Conservation (phyloP, 371 early-diverging fungal species). For the Dinochytrium kinnereticum region DNA sequence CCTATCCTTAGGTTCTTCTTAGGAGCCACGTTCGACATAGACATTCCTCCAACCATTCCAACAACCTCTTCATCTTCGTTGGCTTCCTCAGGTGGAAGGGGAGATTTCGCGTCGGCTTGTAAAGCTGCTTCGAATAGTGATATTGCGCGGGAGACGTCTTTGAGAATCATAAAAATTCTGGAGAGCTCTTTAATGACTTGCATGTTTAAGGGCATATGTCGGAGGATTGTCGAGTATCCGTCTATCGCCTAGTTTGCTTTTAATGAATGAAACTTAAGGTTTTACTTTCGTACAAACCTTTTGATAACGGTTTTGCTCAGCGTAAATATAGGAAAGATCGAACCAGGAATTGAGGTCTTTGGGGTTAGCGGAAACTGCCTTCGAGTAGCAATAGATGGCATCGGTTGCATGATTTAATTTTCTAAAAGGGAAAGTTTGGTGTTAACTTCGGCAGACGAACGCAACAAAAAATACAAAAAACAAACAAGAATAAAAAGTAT, state of each 20-base stretch:
- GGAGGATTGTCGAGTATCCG: slow-evolving; percentile 59
- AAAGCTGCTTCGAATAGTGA: slow-evolving; percentile 45
- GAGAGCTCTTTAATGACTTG: slow-evolving; percentile 63
- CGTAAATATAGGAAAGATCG: slow-evolving; percentile 70
- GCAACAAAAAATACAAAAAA: too few relatives aligned
- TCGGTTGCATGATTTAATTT: slow-evolving; percentile 71
- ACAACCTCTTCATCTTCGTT: slow-evolving; percentile 32
- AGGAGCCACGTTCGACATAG: neutral
- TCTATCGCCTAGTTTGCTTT: slow-evolving; percentile 51
- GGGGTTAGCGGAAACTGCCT: slow-evolving; percentile 69
- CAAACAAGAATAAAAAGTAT: neutral
- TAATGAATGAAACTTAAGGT: neutral
- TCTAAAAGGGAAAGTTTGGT: slow-evolving; percentile 45
- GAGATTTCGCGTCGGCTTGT: slow-evolving; percentile 43
- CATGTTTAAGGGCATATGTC: slow-evolving; percentile 59
- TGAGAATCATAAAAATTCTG: slow-evolving; percentile 40
- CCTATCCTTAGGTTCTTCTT: slow-evolving; percentile 44
- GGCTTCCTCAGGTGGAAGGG: slow-evolving; percentile 28
- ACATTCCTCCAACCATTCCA: slow-evolving; percentile 6
- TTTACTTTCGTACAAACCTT: slow-evolving; percentile 37
- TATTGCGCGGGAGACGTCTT: slow-evolving; percentile 49
- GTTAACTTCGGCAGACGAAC: too few relatives aligned
- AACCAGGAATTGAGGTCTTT: slow-evolving; percentile 71
- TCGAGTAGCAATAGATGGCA: slow-evolving; percentile 80
- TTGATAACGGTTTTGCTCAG: slow-evolving; percentile 48